phyloP scores from a whole-genome alignment of 768 basidiomycete species.

The Termitomyces sp. region DNA sequence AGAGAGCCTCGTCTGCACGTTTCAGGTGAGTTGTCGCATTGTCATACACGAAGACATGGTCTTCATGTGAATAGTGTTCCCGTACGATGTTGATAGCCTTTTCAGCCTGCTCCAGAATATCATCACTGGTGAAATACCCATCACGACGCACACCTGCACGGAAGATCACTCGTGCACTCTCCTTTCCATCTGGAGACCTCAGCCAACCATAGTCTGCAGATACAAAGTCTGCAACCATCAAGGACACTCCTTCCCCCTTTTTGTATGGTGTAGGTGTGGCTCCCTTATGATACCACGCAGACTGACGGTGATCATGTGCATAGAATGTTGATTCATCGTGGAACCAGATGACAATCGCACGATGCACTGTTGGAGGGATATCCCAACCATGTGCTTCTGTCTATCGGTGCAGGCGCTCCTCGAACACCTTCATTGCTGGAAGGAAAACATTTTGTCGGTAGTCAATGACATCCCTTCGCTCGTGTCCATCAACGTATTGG shows the following conservation, averaged over 20 bases:
- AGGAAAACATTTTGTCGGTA: conserved; percentile 23
- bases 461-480: conserved; percentile 23
- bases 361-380: conserved; percentile 6
- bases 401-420: neutral
- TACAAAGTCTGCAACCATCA: conserved; percentile 21
- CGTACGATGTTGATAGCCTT: conserved; percentile 22
- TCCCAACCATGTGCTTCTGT: conserved; percentile 13
- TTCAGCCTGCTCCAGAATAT: conserved; percentile 21
- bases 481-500: conserved; percentile 28
- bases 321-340: conserved; percentile 27
- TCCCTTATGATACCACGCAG: conserved; percentile 21
- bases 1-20: conserved; percentile 20
- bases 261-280: conserved; percentile 17
- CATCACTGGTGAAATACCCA: conserved; percentile 21
- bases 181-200: conserved; percentile 17
- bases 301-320: conserved; percentile 24
- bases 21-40: conserved; percentile 27
- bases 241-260: conserved; percentile 30
- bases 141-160: conserved; percentile 18
- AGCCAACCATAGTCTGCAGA: conserved; percentile 26
- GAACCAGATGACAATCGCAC: no score
- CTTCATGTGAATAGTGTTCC: conserved; percentile 18
- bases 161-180: conserved; percentile 19
- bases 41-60: conserved; percentile 20
- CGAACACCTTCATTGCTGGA: conserved; percentile 8